Conservation (phyloP, 768 basidiomycete genomes). For the Gymnopilus junonius region DNA sequence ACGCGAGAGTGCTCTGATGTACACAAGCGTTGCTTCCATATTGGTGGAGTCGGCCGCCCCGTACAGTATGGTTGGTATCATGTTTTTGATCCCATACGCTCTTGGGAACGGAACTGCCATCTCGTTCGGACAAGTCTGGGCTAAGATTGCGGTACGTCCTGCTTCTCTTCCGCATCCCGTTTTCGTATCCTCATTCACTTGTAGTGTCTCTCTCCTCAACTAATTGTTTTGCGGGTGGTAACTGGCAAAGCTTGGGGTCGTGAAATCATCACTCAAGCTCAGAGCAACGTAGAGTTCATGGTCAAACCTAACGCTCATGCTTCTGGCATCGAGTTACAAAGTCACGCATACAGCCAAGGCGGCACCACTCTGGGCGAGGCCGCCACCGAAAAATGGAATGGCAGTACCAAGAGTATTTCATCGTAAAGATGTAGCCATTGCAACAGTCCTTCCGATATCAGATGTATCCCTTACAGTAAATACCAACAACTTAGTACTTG, state of each 20-base stretch:
- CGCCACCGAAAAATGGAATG: constrained; percentile 25
- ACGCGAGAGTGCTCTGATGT: constrained; percentile 33
- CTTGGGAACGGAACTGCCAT: constrained; percentile 34
- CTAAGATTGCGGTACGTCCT: constrained; percentile 42
- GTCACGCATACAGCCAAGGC: constrained; percentile 23
- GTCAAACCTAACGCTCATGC: constrained; percentile 18
- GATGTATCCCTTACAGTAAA: constrained; percentile 1
- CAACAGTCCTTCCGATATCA: neutral
- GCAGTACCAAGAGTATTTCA: constrained; percentile 22
- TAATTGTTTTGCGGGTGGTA: constrained; percentile 29
- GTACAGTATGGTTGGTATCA: constrained; percentile 41
- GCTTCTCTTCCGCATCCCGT: neutral
- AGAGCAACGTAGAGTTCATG: constrained; percentile 25
- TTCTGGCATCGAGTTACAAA: constrained; percentile 24
- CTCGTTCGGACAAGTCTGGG: constrained; percentile 45
- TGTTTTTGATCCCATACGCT: constrained; percentile 44
- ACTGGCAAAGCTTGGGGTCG: constrained; percentile 28
- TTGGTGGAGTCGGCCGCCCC: constrained; percentile 45
- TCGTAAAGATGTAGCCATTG: neutral
- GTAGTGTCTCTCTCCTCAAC: constrained; percentile 29
- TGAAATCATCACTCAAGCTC: constrained; percentile 26
- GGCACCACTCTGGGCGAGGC: constrained; percentile 21
- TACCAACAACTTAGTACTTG: neutral
- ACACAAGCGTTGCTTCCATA: constrained; percentile 41
- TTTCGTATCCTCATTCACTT: neutral